Evolutionary conservation across 768 basidiomycete genomes (phyloP).

Genomic region (Hygrocybe coccinea): DNA sequence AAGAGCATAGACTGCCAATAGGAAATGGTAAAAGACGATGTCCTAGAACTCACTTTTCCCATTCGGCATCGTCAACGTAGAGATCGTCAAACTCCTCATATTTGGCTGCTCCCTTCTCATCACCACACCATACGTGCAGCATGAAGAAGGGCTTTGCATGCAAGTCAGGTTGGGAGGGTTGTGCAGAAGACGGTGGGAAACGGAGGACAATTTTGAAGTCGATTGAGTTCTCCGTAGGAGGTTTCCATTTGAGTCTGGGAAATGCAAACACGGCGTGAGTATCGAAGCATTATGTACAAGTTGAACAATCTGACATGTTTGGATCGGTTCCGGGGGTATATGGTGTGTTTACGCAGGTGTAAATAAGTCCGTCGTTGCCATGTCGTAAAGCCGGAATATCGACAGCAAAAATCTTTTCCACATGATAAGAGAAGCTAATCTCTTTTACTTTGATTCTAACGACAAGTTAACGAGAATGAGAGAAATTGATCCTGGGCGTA

Average conservation of each 20-base stretch:
- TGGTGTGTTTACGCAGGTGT: conserved; percentile 81
- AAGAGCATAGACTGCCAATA: no score
- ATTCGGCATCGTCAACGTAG: conserved; percentile 83
- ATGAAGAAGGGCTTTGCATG: conserved; percentile 81
- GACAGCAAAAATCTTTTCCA: conserved; percentile 77
- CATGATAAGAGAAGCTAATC: conserved; percentile 81
- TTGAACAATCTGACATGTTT: conserved; percentile 66
- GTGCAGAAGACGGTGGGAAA: conserved; percentile 63
- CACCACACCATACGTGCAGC: conserved; percentile 79
- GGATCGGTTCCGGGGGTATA: conserved; percentile 83
- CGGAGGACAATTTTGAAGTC: conserved; percentile 96
- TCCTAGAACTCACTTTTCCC: conserved; percentile 70
- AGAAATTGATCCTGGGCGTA: conserved; percentile 7
- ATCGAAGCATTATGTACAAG: conserved; percentile 5
- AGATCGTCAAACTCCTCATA: conserved; percentile 86
- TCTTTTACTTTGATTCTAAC: conserved; percentile 80
- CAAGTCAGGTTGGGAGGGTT: conserved; percentile 67
- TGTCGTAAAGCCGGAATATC: conserved; percentile 86
- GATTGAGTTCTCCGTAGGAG: conserved; percentile 94
- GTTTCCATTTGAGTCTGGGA: conserved; percentile 94
- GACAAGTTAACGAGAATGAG: conserved; percentile 11
- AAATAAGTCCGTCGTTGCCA: conserved; percentile 93
- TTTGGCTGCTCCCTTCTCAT: conserved; percentile 43
- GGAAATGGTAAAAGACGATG: background rate
- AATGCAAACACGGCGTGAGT: background rate